Conservation (phyloP, 345 rosid species). For the Bruguiera sexangula region DNA sequence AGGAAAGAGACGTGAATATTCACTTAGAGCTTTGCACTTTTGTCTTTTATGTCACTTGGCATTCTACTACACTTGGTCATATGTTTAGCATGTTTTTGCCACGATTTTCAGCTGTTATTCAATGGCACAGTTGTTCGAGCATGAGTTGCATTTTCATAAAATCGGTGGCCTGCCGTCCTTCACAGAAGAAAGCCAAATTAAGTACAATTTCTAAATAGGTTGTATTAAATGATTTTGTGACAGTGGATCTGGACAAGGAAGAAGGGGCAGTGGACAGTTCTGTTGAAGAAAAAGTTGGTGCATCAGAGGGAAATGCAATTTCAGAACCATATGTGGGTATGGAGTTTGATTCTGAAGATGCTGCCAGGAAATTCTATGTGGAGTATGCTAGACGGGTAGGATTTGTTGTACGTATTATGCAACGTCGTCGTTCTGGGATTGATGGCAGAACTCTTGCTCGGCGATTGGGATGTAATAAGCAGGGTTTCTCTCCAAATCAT, state of each 20-base stretch:
- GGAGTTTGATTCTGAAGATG: conserved; percentile 80
- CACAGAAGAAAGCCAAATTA: not conserved
- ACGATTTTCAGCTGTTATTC: too few species aligned
- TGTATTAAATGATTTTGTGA: conserved; percentile 9
- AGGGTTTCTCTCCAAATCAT: conserved; percentile 63
- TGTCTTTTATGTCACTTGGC: too few species aligned
- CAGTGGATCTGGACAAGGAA: conserved; percentile 53
- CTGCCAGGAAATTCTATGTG: conserved; percentile 54
- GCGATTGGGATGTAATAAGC: conserved; percentile 79
- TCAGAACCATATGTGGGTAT: conserved; percentile 67
- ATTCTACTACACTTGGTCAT: too few species aligned
- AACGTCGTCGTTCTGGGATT: conserved; percentile 73
- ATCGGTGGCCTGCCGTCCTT: too few species aligned
- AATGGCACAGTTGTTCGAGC: too few species aligned
- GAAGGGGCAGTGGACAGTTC: conserved; percentile 28
- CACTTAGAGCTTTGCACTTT: too few species aligned
- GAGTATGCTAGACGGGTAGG: conserved; percentile 66
- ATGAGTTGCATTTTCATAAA: not conserved
- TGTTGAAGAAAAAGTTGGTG: conserved; percentile 35
- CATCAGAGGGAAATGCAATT: conserved; percentile 34
- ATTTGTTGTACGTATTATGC: conserved; percentile 73
- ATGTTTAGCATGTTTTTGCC: too few species aligned
- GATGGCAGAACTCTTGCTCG: conserved; percentile 81
- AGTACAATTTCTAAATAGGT: not conserved
- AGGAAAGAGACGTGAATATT: too few species aligned